Conservation (phyloP, 179 eudicot genomes). For the Gypsophila paniculata region DNA sequence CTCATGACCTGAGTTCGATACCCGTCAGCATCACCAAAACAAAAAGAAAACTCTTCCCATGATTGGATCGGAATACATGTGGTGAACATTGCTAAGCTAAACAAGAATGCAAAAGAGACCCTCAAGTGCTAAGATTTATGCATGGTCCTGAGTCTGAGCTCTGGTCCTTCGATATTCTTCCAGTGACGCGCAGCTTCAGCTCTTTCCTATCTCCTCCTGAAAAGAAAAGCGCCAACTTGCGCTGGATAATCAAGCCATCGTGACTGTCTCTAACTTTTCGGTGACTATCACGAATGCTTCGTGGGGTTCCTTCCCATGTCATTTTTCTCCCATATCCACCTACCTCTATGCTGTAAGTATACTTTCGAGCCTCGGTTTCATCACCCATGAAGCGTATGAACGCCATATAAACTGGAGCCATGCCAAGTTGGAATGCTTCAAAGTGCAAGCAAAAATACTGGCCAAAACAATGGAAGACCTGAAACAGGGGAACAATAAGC, state of each 20-base stretch:
- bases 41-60: background rate
- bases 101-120: background rate
- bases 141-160: conserved; percentile 29
- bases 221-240: conserved; percentile 41
- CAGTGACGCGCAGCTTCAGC: conserved; percentile 44
- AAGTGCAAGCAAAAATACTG: conserved; percentile 43
- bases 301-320: conserved; percentile 47
- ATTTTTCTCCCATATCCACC: conserved; percentile 41
- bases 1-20: background rate
- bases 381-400: conserved; percentile 54
- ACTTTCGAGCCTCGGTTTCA: conserved; percentile 36
- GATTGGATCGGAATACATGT: conserved; percentile 2
- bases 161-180: conserved; percentile 43
- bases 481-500: background rate
- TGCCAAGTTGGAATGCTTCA: conserved; percentile 49
- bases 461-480: conserved; percentile 47
- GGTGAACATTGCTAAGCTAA: conserved; percentile 6
- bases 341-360: conserved; percentile 44
- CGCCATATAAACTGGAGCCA: conserved; percentile 48
- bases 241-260: conserved; percentile 42
- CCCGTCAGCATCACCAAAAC: background rate
- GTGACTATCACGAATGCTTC: conserved; percentile 46
- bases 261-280: conserved; percentile 45
- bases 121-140: conserved; percentile 26
- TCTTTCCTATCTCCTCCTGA: conserved; percentile 45